phyloP scores from a whole-genome alignment of 2,329 filamentous ascomycete species.

The Venturia pyrina region DNA sequence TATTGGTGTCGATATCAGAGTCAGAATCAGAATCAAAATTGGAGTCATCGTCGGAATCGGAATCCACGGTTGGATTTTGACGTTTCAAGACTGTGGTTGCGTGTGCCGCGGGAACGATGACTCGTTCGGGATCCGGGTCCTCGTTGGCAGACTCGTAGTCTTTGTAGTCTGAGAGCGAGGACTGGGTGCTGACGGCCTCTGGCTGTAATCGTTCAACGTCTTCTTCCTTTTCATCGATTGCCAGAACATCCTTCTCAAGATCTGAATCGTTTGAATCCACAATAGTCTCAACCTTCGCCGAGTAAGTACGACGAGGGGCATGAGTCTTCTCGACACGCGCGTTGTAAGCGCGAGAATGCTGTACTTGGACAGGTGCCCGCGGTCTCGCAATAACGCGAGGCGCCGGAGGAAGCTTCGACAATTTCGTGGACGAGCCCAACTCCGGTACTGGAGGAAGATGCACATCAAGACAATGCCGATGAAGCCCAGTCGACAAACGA shows the following conservation, averaged over 20 bases:
- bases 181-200: background rate
- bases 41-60: background rate
- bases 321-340: background rate
- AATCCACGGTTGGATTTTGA: background rate
- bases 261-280: background rate
- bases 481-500: background rate
- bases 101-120: background rate
- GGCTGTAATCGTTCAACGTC: background rate
- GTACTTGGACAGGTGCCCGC: background rate
- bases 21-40: background rate
- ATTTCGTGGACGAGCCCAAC: background rate
- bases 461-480: slow-evolving; percentile 3
- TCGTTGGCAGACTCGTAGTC: background rate
- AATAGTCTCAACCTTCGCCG: background rate
- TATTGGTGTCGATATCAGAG: background rate
- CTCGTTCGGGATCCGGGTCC: background rate
- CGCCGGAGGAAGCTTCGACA: background rate
- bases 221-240: background rate
- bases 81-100: background rate
- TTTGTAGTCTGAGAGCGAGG: background rate
- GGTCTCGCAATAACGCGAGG: background rate
- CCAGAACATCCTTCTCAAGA: background rate
- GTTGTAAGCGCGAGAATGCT: background rate
- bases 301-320: background rate
- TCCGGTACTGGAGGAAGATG: background rate